Conservation (phyloP, 208 protist species). For the Spongospora subterranea region DNA sequence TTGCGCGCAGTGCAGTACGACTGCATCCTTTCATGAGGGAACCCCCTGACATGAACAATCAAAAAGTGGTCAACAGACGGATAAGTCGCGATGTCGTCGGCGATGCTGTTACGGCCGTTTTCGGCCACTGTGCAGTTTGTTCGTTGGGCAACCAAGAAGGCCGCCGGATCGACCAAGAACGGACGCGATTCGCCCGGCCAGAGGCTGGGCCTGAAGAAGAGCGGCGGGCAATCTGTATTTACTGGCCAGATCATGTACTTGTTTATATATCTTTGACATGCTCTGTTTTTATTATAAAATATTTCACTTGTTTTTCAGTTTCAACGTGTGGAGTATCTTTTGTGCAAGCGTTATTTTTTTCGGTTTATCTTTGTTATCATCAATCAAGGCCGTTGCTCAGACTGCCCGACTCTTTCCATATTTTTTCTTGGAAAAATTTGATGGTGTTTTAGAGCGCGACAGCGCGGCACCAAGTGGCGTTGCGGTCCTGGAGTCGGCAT, state of each 20-base stretch:
- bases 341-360: too few relatives aligned
- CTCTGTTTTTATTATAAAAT: background rate
- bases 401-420: background rate
- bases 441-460: constrained; percentile 21
- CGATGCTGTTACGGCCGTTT: background rate
- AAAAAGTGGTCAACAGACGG: too few relatives aligned
- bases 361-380: too few relatives aligned
- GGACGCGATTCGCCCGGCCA: constrained; percentile 61
- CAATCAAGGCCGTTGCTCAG: too few relatives aligned
- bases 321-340: too few relatives aligned
- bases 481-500: constrained; percentile 56
- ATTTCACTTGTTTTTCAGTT: background rate
- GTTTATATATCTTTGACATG: too few relatives aligned
- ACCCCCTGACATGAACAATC: too few relatives aligned
- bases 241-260: constrained; percentile 33
- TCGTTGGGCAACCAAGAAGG: constrained; percentile 64
- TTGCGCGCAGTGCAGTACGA: too few relatives aligned
- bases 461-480: constrained; percentile 58
- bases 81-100: background rate
- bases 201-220: constrained; percentile 65
- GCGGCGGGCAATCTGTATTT: constrained; percentile 20
- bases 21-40: too few relatives aligned
- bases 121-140: background rate
- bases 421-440: background rate
- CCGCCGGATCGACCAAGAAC: constrained; percentile 65